These are phyloP conservation scores for Mycena floridula DNA, from an alignment of 768 basidiomycete species.

Conservation along the genomic window DNA sequence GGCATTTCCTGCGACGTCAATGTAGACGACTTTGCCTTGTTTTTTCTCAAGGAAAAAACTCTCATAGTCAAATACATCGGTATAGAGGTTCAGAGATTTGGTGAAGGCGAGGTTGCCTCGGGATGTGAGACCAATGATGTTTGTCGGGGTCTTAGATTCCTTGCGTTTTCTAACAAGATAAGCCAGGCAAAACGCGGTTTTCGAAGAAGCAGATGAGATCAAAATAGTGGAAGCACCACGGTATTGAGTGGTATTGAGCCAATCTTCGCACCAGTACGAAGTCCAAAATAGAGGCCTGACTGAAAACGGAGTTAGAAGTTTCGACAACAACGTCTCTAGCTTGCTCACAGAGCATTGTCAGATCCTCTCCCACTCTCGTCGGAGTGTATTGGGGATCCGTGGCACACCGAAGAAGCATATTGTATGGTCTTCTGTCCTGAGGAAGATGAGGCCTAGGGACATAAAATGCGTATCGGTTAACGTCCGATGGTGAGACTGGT, in stretches of 20 bases:
- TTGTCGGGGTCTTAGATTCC: constrained; percentile 14
- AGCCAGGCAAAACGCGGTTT: constrained; percentile 66
- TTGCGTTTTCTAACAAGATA: constrained; percentile 37
- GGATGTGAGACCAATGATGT: constrained; percentile 58
- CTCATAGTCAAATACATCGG: constrained; percentile 53
- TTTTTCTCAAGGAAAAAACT: constrained; percentile 27
- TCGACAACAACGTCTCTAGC: too few relatives aligned
- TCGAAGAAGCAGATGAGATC: constrained; percentile 66
- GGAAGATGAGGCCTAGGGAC: constrained; percentile 60
- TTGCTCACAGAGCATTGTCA: constrained; percentile 58
- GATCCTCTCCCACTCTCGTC: constrained; percentile 44
- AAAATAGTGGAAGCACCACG: constrained; percentile 43
- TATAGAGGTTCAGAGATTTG: constrained; percentile 44
- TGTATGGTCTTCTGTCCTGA: constrained; percentile 60
- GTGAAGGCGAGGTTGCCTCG: constrained; percentile 50
- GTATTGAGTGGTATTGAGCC: constrained; percentile 48
- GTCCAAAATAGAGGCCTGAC: constrained; percentile 72
- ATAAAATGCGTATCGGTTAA: constrained; percentile 49
- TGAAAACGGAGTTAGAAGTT: too few relatives aligned
- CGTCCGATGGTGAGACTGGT: constrained; percentile 41
- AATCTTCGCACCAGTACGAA: constrained; percentile 71
- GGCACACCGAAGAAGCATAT: constrained; percentile 56
- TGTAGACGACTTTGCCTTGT: constrained; percentile 43
- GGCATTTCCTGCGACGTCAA: constrained; percentile 59
- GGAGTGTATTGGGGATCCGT: constrained; percentile 49